These are phyloP conservation scores for Rhodotorula sphaerocarpa DNA, from an alignment of 768 basidiomycete genomes.

Conservation along the genomic window DNA sequence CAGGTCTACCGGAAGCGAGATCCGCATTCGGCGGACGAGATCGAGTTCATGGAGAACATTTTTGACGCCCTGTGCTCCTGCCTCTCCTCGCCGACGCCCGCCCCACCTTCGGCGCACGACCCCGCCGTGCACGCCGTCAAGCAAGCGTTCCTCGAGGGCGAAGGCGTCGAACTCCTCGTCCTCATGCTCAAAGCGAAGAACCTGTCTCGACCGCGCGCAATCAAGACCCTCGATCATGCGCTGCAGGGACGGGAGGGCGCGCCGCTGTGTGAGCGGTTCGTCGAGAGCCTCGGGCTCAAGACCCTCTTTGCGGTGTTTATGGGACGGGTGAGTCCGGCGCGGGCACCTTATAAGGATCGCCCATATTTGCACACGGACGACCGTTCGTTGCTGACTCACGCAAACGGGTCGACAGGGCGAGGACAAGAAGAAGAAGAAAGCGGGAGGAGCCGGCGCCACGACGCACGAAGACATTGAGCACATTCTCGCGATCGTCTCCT, in stretches of 20 bases:
- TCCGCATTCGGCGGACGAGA: slow-evolving; percentile 58
- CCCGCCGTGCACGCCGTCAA: slow-evolving; percentile 54
- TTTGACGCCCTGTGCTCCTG: slow-evolving; percentile 85
- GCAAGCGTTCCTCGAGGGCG: slow-evolving; percentile 69
- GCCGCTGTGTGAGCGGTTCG: slow-evolving; percentile 68
- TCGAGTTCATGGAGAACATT: slow-evolving; percentile 95
- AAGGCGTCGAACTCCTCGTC: slow-evolving; percentile 96
- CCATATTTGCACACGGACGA: slow-evolving; percentile 1
- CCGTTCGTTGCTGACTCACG: neutral
- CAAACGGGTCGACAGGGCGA: slow-evolving; percentile 40
- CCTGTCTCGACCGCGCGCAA: slow-evolving; percentile 45
- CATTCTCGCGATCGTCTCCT: slow-evolving; percentile 76
- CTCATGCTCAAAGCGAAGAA: slow-evolving; percentile 77
- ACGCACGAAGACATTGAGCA: slow-evolving; percentile 74
- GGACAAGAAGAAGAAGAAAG: slow-evolving; percentile 52
- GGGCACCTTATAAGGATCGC: neutral
- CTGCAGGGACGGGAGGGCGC: slow-evolving; percentile 57
- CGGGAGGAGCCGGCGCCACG: slow-evolving; percentile 46
- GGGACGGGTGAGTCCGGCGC: slow-evolving; percentile 64
- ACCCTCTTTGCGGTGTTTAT: slow-evolving; percentile 83
- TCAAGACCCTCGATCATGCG: slow-evolving; percentile 86
- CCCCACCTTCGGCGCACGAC: neutral
- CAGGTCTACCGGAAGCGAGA: slow-evolving; percentile 33
- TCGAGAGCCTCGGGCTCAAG: slow-evolving; percentile 80
- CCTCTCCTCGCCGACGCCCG: slow-evolving; percentile 43